These are phyloP conservation scores for Aspergillus hancockii DNA, from an alignment of 495 filamentous ascomycete genomes.

Conservation along the genomic window DNA sequence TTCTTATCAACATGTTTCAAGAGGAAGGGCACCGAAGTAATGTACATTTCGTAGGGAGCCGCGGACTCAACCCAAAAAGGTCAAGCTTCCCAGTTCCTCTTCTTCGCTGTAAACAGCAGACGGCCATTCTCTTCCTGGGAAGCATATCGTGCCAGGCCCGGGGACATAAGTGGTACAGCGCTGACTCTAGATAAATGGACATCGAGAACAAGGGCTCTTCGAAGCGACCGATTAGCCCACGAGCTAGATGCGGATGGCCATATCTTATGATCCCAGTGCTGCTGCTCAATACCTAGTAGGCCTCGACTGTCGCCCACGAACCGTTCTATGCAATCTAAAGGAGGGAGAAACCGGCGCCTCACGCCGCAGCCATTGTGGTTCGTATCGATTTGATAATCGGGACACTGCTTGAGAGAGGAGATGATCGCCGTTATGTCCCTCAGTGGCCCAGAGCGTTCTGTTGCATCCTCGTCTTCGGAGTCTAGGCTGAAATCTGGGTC, in stretches of 20 bases:
- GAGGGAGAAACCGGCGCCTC: conserved; percentile 62
- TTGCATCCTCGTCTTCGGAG: conserved; percentile 22
- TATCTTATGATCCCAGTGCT: conserved; percentile 12
- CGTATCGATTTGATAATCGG: conserved; percentile 77
- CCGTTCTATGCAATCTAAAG: conserved; percentile 65
- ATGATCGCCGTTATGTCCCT: conserved; percentile 55
- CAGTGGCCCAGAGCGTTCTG: conserved; percentile 15
- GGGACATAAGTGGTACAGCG: conserved; percentile 22
- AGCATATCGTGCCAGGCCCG: conserved; percentile 7
- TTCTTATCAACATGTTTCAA: not conserved
- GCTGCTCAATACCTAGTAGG: conserved; percentile 67
- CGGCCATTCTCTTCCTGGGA: conserved; percentile 37
- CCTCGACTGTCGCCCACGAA: conserved; percentile 67
- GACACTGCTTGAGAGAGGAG: conserved; percentile 58
- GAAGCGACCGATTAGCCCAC: conserved; percentile 29
- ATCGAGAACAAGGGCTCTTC: conserved; percentile 31
- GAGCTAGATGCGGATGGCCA: conserved; percentile 20
- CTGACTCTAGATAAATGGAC: conserved; percentile 34
- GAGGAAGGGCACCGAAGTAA: not conserved
- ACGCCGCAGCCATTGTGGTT: conserved; percentile 79
- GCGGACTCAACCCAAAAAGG: not conserved
- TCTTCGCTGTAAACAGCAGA: conserved; percentile 42
- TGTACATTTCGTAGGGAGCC: not conserved
- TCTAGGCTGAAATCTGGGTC: conserved; percentile 34
- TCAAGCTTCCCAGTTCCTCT: conserved; percentile 43